Conservation (phyloP, 306 rosid genomes). For the Begonia loranthoides region DNA sequence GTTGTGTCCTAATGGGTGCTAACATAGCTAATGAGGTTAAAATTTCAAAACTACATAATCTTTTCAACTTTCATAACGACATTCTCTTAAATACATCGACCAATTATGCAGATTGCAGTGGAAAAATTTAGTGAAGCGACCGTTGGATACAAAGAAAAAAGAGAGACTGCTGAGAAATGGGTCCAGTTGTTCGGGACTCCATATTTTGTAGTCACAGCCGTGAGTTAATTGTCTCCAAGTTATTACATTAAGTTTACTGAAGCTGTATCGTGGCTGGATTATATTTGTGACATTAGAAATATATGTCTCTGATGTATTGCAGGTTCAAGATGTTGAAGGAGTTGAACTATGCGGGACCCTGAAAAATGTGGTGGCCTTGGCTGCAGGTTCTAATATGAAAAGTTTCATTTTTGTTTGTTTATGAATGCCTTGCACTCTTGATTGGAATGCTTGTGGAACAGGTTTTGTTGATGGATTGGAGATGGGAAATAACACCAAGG, state of each 20-base stretch:
- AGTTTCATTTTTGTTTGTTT: no score
- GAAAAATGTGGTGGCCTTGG: conserved; percentile 84
- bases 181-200: conserved; percentile 76
- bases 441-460: conserved; percentile 16
- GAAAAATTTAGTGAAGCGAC: conserved; percentile 98
- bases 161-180: conserved; percentile 77
- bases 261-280: no score
- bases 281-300: no score
- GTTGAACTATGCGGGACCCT: conserved; percentile 91
- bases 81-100: neutral
- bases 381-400: conserved; percentile 42
- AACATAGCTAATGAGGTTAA: conserved; percentile 83
- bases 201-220: conserved; percentile 69
- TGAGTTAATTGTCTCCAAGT: conserved; percentile 18
- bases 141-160: conserved; percentile 64
- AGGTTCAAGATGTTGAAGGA: conserved; percentile 90
- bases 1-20: conserved; percentile 91
- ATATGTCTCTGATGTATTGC: neutral
- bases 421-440: neutral
- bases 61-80: neutral
- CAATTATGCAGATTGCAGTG: conserved; percentile 47
- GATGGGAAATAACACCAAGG: conserved; percentile 96
- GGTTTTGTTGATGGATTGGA: conserved; percentile 96
- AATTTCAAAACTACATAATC: neutral
- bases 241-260: no score